Evolutionary conservation across 2,329 filamentous ascomycete genomes (phyloP).

Genomic region (Aspergillus texensis): DNA sequence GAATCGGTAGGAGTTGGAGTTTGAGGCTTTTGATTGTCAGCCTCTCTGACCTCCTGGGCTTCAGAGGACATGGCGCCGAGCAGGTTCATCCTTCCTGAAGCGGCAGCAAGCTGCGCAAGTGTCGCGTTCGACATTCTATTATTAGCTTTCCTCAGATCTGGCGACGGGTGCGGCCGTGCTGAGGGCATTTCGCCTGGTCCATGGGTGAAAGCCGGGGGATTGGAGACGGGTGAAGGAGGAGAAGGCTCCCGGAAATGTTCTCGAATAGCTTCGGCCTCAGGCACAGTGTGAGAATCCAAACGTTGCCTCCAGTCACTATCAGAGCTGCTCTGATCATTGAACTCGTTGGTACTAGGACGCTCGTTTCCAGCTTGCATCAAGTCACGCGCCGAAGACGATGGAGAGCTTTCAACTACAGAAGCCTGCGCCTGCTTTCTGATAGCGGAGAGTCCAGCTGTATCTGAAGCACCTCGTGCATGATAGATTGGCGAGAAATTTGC

Average conservation of each 20-base stretch:
- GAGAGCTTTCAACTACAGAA: conserved; percentile 33
- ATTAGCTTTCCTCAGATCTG: conserved; percentile 78
- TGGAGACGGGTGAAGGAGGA: conserved; percentile 74
- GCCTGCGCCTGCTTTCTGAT: conserved; percentile 16
- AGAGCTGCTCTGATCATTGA: conserved; percentile 43
- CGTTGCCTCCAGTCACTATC: conserved; percentile 39
- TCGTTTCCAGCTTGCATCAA: conserved; percentile 28
- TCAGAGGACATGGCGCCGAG: conserved; percentile 38
- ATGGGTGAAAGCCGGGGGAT: conserved; percentile 79
- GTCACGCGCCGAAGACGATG: conserved; percentile 42
- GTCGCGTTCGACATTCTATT: conserved; percentile 83
- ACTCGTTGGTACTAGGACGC: conserved; percentile 26
- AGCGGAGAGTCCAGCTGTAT: conserved; percentile 30
- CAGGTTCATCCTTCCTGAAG: conserved; percentile 56
- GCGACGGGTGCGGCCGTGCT: conserved; percentile 71
- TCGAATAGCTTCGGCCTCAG: conserved; percentile 31
- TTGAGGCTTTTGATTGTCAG: conserved; percentile 41
- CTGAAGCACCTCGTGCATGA: conserved; percentile 37
- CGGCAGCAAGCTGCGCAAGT: conserved; percentile 75
- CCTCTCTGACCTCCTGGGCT: conserved; percentile 42
- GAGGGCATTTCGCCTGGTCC: conserved; percentile 70
- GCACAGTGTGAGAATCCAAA: conserved; percentile 13
- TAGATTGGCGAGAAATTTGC: conserved; percentile 23
- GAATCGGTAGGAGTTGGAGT: conserved; percentile 41
- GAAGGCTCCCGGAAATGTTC: conserved; percentile 51